Evolutionary conservation across 305 asterid species (phyloP).

Genomic region (Salvia sclarea): DNA sequence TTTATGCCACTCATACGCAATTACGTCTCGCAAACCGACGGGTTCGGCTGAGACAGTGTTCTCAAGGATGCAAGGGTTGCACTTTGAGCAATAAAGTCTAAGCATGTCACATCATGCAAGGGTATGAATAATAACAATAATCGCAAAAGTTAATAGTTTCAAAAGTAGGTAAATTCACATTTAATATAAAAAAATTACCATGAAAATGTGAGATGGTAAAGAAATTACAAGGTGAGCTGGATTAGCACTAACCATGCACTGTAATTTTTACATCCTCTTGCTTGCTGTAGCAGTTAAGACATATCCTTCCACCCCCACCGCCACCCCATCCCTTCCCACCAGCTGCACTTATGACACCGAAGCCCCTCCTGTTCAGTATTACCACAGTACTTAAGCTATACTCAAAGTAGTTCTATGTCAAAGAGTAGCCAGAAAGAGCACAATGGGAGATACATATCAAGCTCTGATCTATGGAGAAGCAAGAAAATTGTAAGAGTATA

Average conservation of each 20-base stretch:
- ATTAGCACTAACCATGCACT: constrained; percentile 76
- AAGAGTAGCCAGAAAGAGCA: constrained; percentile 18
- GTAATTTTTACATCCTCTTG: constrained; percentile 90
- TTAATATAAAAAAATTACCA: constrained; percentile 24
- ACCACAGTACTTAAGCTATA: constrained; percentile 31
- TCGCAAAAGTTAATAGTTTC: neutral
- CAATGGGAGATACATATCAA: constrained; percentile 18
- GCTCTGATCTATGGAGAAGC: constrained; percentile 21
- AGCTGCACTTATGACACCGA: constrained; percentile 82
- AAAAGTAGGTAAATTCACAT: constrained; percentile 18
- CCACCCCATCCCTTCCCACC: constrained; percentile 99
- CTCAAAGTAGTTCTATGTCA: constrained; percentile 8
- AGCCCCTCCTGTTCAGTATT: constrained; percentile 77
- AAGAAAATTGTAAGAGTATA: constrained; percentile 15
- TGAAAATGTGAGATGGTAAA: neutral
- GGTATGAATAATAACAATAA: no score
- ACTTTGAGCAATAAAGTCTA: neutral
- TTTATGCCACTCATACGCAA: no score
- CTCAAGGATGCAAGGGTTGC: no score
- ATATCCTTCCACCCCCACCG: constrained; percentile 98
- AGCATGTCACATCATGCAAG: neutral
- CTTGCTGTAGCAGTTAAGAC: constrained; percentile 93
- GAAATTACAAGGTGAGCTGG: no score
- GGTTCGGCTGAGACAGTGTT: no score
- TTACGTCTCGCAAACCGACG: no score